Percentiles rank a stretch among this genome's conserved stretches.
Conservation (phyloP, 176 grass and related monocot species). For the Ananas comosus region DNA sequence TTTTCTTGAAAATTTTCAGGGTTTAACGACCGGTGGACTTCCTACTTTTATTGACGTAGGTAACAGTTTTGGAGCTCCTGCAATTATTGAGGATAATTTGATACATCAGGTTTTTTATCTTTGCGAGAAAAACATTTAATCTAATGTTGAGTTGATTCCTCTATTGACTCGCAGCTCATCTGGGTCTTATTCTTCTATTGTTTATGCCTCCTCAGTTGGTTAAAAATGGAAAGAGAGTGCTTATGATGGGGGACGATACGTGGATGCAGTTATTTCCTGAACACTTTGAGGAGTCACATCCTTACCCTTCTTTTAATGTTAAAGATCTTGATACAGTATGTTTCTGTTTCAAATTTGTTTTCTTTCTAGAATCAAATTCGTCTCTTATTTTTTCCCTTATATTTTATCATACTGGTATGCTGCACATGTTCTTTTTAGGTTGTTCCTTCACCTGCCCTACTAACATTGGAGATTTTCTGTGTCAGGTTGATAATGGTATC, state of each 20-base stretch:
- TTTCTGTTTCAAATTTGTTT: not conserved
- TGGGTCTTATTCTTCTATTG: constrained; percentile 8
- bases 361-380: not conserved
- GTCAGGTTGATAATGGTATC: constrained; percentile 90
- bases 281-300: constrained; percentile 85
- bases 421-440: not conserved
- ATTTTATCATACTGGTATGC: not conserved
- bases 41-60: constrained; percentile 97
- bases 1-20: constrained; percentile 30
- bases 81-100: constrained; percentile 93
- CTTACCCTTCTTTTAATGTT: constrained; percentile 96
- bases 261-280: constrained; percentile 92
- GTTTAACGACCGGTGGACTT: constrained; percentile 80
- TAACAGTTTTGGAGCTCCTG: constrained; percentile 88
- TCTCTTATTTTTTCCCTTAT: constrained; percentile 1
- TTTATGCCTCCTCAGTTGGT: constrained; percentile 36
- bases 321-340: constrained; percentile 97
- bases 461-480: constrained; percentile 2
- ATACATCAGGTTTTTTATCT: constrained; percentile 75
- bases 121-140: no score
- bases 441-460: not conserved
- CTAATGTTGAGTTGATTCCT: not conserved
- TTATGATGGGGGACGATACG: constrained; percentile 99
- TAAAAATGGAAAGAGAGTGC: constrained; percentile 68
- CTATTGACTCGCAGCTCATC: not conserved